Evolutionary conservation across 1,284 basidiomycete species (phyloP).

Genomic region (Hemileia vastatrix): DNA sequence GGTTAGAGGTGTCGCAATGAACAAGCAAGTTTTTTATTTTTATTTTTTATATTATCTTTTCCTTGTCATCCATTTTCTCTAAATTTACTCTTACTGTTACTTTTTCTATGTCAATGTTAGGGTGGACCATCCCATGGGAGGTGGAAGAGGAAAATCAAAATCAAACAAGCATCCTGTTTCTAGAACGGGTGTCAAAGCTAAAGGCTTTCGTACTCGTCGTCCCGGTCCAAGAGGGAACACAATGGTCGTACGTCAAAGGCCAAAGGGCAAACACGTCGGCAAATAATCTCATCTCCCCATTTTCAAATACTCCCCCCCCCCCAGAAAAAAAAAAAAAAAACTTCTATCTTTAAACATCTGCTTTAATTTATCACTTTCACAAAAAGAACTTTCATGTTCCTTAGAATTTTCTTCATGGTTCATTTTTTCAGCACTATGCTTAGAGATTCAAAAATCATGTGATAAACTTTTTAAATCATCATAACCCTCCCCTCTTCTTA

Average conservation of each 20-base stretch:
- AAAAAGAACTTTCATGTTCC: no score
- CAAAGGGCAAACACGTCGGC: constrained; percentile 34
- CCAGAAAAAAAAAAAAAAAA: not conserved
- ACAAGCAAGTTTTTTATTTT: constrained; percentile 58
- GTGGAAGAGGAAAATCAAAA: constrained; percentile 95
- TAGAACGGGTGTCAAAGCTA: constrained; percentile 81
- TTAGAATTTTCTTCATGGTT: no score
- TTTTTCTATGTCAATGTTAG: constrained; percentile 7
- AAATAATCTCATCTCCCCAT: not conserved
- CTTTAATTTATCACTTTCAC: not conserved
- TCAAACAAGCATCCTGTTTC: constrained; percentile 85
- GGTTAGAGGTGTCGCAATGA: constrained; percentile 97
- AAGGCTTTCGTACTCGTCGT: constrained; percentile 84
- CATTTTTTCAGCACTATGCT: no score
- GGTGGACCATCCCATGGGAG: constrained; percentile 87
- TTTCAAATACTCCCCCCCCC: not conserved
- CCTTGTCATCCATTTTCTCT: not conserved
- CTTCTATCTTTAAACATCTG: not conserved
- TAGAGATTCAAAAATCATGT: no score
- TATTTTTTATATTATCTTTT: not conserved
- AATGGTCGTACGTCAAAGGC: constrained; percentile 43
- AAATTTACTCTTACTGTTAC: not conserved
- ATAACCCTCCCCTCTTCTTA: no score
- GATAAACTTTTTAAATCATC: no score
- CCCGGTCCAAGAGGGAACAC: constrained; percentile 59